Base-by-base conservation (phyloP, 805 yeast genomes). In the Metschnikowia vanudenii region DNA sequence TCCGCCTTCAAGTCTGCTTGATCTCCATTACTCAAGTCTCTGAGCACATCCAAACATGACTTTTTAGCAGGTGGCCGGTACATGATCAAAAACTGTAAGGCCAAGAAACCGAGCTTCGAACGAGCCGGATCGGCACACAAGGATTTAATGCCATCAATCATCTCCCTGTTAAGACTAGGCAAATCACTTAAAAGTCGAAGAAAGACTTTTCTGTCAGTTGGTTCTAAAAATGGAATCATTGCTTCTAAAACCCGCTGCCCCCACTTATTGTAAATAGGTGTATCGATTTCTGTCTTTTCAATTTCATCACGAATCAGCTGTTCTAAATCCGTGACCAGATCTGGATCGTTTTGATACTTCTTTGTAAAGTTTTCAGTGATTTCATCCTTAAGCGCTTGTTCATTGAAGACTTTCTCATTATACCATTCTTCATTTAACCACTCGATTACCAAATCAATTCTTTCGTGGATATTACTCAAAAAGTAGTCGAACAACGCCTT, bases 371-470 rank as follows among this genome's bases (percentile, higher is more conserved):
- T 47, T 42, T 38, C 55, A 2, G 46, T 54, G 30, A 51, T 53
- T 22, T 49, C 56, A 7, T 56, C 61, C 53, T 48, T 48, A 29
- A 60, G 44, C 22, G 49, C 53, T 49, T 54, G 69, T 49, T 71
- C 74, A 47, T 64, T 65, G 40, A 59, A 56, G 3, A 77, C 76
- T 46, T 59, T 68, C 58, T 84, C 87, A 40, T 80, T 72, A 67
- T 80, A 83, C 95, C 97, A 94, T 64, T 94, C 99, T 66, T 94
- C 99, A 58, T 86, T 91, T 45, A 94, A 69, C 99, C 99, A 94
- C 52, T 86, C 90, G 32, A 92, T 81, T 16, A 89, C 82, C 30
- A 84, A 67, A 48, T 88, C 95, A 11, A 91, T 75, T 30, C 92
- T 72, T 9, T 71, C 73, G 45, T 85, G 85, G 56, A 91, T 82